Conservation (phyloP, 495 filamentous ascomycete genomes). For the Aspergillus affinis region DNA sequence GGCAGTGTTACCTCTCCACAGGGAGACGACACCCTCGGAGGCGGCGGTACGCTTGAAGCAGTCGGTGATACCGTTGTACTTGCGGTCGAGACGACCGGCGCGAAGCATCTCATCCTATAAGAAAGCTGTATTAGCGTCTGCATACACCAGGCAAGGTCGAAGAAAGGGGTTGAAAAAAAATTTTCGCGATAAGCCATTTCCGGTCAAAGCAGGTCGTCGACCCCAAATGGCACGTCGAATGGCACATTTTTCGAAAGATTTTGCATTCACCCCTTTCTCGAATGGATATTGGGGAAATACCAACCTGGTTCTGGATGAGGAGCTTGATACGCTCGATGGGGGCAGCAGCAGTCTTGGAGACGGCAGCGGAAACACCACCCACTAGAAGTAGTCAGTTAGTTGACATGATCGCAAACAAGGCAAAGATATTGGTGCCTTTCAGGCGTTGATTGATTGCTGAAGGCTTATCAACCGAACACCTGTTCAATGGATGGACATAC, state of each 20-base stretch:
- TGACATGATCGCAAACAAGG: conserved; percentile 7
- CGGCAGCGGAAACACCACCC: conserved; percentile 99
- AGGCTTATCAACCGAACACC: conserved; percentile 5
- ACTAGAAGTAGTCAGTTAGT: conserved; percentile 55
- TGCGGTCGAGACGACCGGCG: conserved; percentile 94
- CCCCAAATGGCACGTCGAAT: neutral
- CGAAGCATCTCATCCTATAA: conserved; percentile 99
- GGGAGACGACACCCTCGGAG: conserved; percentile 75
- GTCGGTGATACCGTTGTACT: conserved; percentile 90
- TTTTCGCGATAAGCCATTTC: conserved; percentile 7
- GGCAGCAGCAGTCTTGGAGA: conserved; percentile 99
- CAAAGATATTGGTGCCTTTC: neutral
- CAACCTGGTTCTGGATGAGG: conserved; percentile 99
- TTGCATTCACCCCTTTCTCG: neutral
- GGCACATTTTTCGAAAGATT: neutral
- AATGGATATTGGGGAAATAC: conserved; percentile 14
- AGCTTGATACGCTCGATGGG: conserved; percentile 99
- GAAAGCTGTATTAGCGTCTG: conserved; percentile 17
- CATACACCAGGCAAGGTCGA: neutral
- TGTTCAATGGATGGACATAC: conserved; percentile 60
- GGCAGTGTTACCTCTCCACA: conserved; percentile 99
- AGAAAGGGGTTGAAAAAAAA: conserved; percentile 17
- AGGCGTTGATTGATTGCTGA: conserved; percentile 12
- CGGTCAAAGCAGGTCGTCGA: neutral
- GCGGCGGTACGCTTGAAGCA: conserved; percentile 89